Base-by-base conservation (phyloP, 2,329 filamentous ascomycete species). In the Fusarium duplospermum region DNA sequence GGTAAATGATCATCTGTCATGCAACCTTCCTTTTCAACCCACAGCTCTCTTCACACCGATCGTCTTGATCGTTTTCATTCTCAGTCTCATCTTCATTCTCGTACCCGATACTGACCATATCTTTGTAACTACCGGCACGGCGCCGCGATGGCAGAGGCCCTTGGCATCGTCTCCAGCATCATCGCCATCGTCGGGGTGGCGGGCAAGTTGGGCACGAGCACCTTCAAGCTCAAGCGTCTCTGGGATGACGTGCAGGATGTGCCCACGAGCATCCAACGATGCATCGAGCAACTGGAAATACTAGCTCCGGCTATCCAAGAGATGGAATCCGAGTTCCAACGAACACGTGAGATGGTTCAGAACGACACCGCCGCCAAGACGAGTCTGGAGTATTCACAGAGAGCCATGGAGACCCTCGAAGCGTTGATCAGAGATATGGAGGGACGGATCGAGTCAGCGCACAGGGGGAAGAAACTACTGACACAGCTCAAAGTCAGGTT, bases 191-290 rank as follows among this genome's bases (percentile, higher is more conserved):
- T 71, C 2, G 61, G 64, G 10, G 65, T 73, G 6, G 74, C 57
- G 0, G 69, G 67, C 3, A 75, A 76, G 29, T n/a, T 76, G 2
- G 70, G 59, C 18, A 52, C 65, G 1, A 73, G 62, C 14, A 57
- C 47, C 0, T 22, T 73, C 2, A 38, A 42, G 10, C 67, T 76
- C 0, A 76, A 75, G 8, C 59, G 60, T 0, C 61, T 76, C 10
- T 76, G 74, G 74, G 54, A 73, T 3, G 70, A 76, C 31, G 67
- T 75, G 0, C 67, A 75, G 7, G 57, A 74, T 33, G 62, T 73
- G 2, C 72, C 71, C 0, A 11, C 50, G 0, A 72, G 50, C 9
- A 62, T 75, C 20, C 31, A 2, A 7, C 18, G 36, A 36, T 67
- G 38, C 1, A 62, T 75, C 2, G 58, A 72, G 0, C 57, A 70